Conservation (phyloP, 352 stramenopile species). For the Pythium chondricola region DNA sequence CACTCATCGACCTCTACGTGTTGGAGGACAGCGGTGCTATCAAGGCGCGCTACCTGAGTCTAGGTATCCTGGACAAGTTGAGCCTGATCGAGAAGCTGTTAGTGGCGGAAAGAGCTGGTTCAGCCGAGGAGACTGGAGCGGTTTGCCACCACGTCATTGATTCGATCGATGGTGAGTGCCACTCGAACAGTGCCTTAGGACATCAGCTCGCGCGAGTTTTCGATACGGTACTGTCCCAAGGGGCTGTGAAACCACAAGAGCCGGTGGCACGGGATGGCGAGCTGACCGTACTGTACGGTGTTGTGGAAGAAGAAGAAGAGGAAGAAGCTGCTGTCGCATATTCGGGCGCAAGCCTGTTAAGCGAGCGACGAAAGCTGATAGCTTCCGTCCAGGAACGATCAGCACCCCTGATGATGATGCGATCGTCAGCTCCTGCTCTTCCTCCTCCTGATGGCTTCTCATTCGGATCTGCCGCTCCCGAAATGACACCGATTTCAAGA, state of each 20-base stretch:
- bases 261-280: too few species aligned
- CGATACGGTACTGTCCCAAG: conserved; percentile 9
- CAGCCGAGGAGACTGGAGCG: background rate
- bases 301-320: too few species aligned
- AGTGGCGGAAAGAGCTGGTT: conserved; percentile 3
- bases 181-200: background rate
- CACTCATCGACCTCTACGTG: conserved; percentile 11
- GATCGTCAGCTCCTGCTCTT: too few species aligned
- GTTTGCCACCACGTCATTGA: conserved; percentile 15
- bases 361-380: too few species aligned
- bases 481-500: too few species aligned
- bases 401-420: too few species aligned
- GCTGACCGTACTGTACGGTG: too few species aligned
- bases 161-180: background rate
- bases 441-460: too few species aligned
- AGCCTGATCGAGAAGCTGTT: conserved; percentile 15
- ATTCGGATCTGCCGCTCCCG: too few species aligned
- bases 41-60: conserved; percentile 1
- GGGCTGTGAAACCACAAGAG: conserved; percentile 4
- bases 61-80: conserved; percentile 7
- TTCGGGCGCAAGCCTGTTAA: too few species aligned
- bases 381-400: too few species aligned
- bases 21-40: conserved; percentile 1
- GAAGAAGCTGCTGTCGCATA: too few species aligned
- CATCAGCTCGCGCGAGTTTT: conserved; percentile 7